Conservation (phyloP, 495 filamentous ascomycete species). For the Hamigera avellanea region DNA sequence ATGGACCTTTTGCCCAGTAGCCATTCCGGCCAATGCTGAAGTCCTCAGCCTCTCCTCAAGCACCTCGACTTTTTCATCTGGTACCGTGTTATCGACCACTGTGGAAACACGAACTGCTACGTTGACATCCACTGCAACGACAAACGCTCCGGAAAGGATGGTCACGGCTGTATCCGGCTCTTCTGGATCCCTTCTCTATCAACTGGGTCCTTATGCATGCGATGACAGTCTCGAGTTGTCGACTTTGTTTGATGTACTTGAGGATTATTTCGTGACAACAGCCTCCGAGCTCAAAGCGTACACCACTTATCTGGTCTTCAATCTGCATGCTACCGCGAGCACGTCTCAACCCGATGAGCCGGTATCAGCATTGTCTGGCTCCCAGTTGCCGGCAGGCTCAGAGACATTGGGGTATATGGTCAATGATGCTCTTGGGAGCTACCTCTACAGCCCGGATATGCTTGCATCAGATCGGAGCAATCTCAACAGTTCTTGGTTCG, state of each 20-base stretch:
- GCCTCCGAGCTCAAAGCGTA: slow-evolving; percentile 29
- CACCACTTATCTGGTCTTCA: slow-evolving; percentile 41
- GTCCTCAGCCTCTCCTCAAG: slow-evolving; percentile 14
- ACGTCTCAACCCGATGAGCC: slow-evolving; percentile 24
- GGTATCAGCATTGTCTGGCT: slow-evolving; percentile 17
- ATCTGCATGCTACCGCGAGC: slow-evolving; percentile 46
- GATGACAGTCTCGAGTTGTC: slow-evolving; percentile 35
- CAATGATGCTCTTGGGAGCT: slow-evolving; percentile 26
- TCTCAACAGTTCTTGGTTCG: slow-evolving; percentile 49
- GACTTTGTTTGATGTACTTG: slow-evolving; percentile 33
- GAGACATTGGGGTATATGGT: slow-evolving; percentile 25
- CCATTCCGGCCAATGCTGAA: slow-evolving; percentile 15
- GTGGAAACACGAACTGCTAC: slow-evolving; percentile 8
- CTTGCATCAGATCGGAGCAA: slow-evolving; percentile 38
- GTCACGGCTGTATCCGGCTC: slow-evolving; percentile 18
- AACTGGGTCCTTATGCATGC: slow-evolving; percentile 47
- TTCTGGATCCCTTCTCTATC: slow-evolving; percentile 26
- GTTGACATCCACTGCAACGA: slow-evolving; percentile 12
- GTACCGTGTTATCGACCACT: slow-evolving; percentile 1
- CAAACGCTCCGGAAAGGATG: slow-evolving; percentile 13
- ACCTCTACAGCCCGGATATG: slow-evolving; percentile 41
- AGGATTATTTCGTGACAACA: slow-evolving; percentile 36
- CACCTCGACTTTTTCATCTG: slow-evolving; percentile 6
- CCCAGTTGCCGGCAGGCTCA: slow-evolving; percentile 21
- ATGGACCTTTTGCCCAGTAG: slow-evolving; percentile 52